Evolutionary conservation across 441 rosid genomes (phyloP), one percentile per base, ranked within the genome.

Genomic region (Viola pubescens): DNA sequence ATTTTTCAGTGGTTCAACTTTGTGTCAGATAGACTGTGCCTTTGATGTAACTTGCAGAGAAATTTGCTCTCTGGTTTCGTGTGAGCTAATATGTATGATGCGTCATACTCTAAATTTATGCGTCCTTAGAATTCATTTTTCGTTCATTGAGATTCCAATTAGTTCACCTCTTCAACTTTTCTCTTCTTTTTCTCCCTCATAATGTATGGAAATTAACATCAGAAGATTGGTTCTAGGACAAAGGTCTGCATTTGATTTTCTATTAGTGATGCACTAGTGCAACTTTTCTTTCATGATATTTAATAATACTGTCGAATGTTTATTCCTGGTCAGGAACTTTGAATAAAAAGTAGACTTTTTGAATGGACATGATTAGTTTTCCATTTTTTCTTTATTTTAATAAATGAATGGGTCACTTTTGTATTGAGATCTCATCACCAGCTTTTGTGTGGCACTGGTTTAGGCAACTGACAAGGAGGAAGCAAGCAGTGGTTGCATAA

Each of bases 381-480:
- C 1, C 19, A 16, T 16, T 16, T 16, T 16, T 16, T 16, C 19
- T 16, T 16, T 16, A 16, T 16, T 16, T 16, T 16, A 16, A 16
- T 16, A 16, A 16, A 16, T 16, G 19, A 16, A 16, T 16, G 19
- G 34, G 34, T 43, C 43, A 37, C 58, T 63, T 48, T n/a, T 26
- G 6, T 64, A 12, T 14, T 3, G 1, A 34, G 45, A 37, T 47
- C 52, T 47, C 47, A 54, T 51, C 45, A 48, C 10, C 14, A 14
- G 50, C 38, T 7, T 37, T 38, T 57, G 16, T 57, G 16, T 41
- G 49, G 66, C 70, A 64, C n/a, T 56, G 50, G 54, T 70, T n/a
- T 68, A 88, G 98, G 96, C 97, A 3, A 58, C 75, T 9, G 97
- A 90, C 72, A 83, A 73, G 70, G 83, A 83, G 43, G 76, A 73